Conservation (phyloP, 495 filamentous ascomycete genomes). For the Neurospora tetraspora region DNA sequence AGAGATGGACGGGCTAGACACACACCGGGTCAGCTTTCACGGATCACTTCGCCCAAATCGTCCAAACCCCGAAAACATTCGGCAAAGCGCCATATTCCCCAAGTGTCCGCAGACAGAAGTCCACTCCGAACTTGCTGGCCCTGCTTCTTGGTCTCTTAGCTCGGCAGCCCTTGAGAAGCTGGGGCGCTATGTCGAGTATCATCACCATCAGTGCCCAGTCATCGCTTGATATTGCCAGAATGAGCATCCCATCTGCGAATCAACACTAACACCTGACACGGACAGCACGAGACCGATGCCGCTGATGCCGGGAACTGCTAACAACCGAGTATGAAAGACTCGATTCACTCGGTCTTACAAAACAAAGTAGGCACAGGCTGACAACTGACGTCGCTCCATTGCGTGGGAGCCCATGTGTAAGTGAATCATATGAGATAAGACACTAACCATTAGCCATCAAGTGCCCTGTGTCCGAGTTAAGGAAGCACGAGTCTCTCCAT, state of each 20-base stretch:
- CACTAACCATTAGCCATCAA: neutral
- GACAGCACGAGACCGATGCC: neutral
- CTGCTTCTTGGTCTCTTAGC: neutral
- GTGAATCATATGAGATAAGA: neutral
- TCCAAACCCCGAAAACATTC: neutral
- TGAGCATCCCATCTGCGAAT: neutral
- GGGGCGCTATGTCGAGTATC: neutral
- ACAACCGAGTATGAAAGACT: neutral
- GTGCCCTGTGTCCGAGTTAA: neutral
- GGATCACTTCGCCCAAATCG: neutral
- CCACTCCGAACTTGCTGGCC: neutral
- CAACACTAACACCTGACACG: neutral
- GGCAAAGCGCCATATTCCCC: neutral
- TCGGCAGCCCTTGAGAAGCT: neutral
- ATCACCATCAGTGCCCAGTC: neutral
- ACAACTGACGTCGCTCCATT: neutral
- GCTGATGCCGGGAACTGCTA: neutral
- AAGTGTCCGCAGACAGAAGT: neutral
- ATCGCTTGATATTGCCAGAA: neutral
- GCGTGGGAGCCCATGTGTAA: neutral
- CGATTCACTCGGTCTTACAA: neutral
- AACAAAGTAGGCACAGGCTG: neutral
- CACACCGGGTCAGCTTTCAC: neutral
- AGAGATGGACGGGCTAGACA: neutral
- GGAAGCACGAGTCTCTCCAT: neutral